Conservation (phyloP, 2,329 filamentous ascomycete species). For the Cladosporium sp. region DNA sequence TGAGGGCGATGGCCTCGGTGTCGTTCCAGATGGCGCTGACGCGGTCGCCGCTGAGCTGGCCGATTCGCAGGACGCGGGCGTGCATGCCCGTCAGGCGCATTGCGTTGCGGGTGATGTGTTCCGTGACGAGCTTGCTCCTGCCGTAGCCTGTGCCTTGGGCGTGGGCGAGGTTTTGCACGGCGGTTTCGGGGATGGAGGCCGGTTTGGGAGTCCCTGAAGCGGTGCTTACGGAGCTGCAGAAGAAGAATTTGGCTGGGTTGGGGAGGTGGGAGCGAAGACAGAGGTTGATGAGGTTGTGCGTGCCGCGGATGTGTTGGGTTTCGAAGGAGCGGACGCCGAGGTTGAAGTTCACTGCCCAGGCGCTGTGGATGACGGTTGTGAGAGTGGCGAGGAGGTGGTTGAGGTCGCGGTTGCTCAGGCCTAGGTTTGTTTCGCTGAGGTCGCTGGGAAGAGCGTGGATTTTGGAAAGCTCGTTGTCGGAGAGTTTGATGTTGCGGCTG, state of each 20-base stretch:
- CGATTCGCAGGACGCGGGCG: slow-evolving; percentile 25
- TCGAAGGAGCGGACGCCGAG: slow-evolving; percentile 50
- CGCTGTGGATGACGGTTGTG: slow-evolving; percentile 47
- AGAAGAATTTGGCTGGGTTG: slow-evolving; percentile 41
- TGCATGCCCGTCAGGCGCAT: slow-evolving; percentile 19
- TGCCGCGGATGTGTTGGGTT: slow-evolving; percentile 41
- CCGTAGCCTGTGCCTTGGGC: slow-evolving; percentile 24
- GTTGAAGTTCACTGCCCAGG: slow-evolving; percentile 56
- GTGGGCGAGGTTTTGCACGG: slow-evolving; percentile 16
- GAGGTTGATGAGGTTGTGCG: slow-evolving; percentile 41
- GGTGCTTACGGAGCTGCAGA: slow-evolving; percentile 49
- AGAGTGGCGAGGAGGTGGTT: slow-evolving; percentile 28
- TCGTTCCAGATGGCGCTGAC: slow-evolving; percentile 45
- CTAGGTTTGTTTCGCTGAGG: slow-evolving; percentile 39
- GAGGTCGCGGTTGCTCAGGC: slow-evolving; percentile 30
- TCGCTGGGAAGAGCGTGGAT: slow-evolving; percentile 38
- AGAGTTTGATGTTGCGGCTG: slow-evolving; percentile 33
- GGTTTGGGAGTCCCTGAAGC: slow-evolving; percentile 26
- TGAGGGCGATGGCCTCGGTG: slow-evolving; percentile 48
- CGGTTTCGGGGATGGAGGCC: slow-evolving; percentile 14
- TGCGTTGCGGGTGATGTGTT: slow-evolving; percentile 16
- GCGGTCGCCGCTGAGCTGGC: slow-evolving; percentile 49
- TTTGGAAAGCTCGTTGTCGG: slow-evolving; percentile 29
- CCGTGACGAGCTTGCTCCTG: slow-evolving; percentile 21
- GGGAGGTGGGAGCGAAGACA: slow-evolving; percentile 31